Percentiles rank a stretch among this genome's conserved stretches.
Conservation (phyloP, 257 asterid species). For the Jasminum sambac region DNA sequence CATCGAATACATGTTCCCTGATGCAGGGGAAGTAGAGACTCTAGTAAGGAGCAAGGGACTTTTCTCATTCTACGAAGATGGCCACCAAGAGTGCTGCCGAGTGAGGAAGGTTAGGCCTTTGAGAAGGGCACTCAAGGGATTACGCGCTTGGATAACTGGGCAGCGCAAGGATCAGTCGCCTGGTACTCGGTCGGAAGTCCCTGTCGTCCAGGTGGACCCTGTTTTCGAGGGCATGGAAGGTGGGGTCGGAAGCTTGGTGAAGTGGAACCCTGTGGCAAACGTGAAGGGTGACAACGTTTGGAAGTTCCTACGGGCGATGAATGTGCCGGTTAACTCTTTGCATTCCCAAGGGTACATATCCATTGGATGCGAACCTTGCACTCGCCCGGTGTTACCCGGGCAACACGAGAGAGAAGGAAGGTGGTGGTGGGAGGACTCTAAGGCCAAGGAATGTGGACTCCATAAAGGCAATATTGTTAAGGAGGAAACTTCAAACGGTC, state of each 20-base stretch:
- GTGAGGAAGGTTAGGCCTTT: slow-evolving; percentile 51
- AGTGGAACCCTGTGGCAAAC: slow-evolving; percentile 56
- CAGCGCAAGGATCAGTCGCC: slow-evolving; percentile 63
- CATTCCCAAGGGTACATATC: slow-evolving; percentile 49
- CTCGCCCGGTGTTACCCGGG: slow-evolving; percentile 53
- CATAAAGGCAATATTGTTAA: slow-evolving; percentile 50
- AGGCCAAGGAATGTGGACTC: slow-evolving; percentile 59
- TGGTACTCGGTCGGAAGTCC: slow-evolving; percentile 53
- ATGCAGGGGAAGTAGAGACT: slow-evolving; percentile 45
- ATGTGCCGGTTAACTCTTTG: slow-evolving; percentile 50
- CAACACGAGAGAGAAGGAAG: slow-evolving; percentile 62
- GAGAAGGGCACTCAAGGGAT: slow-evolving; percentile 44
- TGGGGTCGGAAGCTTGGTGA: slow-evolving; percentile 54
- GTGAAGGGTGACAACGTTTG: slow-evolving; percentile 47
- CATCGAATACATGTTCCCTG: slow-evolving; percentile 56
- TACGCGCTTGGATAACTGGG: slow-evolving; percentile 57
- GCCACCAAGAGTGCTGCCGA: slow-evolving; percentile 61
- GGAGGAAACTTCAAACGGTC: slow-evolving; percentile 34
- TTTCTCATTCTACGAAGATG: slow-evolving; percentile 54
- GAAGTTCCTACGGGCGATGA: slow-evolving; percentile 51
- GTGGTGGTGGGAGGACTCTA: slow-evolving; percentile 70
- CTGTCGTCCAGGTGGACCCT: slow-evolving; percentile 53
- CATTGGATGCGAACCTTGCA: slow-evolving; percentile 58
- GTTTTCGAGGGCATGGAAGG: slow-evolving; percentile 54
- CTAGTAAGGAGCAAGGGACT: slow-evolving; percentile 51